These are phyloP conservation scores for Calonectria pteridis DNA, from an alignment of 2,329 filamentous ascomycete species.

Conservation along the genomic window DNA sequence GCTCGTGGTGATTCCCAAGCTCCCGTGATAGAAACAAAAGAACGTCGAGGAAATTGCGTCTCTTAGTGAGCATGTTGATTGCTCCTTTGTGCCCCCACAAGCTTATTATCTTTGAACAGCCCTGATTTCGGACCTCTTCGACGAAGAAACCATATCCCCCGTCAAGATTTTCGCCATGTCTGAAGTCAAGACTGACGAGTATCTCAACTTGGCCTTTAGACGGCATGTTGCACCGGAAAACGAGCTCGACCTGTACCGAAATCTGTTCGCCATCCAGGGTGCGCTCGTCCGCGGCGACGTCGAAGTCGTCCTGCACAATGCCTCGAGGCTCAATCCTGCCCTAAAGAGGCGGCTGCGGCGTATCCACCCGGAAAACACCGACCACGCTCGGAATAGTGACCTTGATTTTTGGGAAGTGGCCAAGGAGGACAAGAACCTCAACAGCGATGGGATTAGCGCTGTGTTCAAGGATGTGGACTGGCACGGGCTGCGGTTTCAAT, in stretches of 20 bases:
- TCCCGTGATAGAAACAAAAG: not conserved
- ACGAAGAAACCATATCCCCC: conserved; percentile 8
- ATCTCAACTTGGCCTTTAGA: conserved; percentile 4
- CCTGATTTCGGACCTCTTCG: not conserved
- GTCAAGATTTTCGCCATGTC: conserved; percentile 27
- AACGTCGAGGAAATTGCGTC: not conserved
- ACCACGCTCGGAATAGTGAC: not conserved
- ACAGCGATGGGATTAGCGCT: not conserved
- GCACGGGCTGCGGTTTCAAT: conserved; percentile 39
- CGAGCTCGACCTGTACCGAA: conserved; percentile 16
- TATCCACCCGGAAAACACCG: not conserved
- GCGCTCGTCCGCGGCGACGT: conserved; percentile 38
- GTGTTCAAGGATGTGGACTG: conserved; percentile 19
- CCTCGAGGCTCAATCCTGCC: not conserved
- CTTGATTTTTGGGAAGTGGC: not conserved
- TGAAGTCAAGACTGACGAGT: not conserved
- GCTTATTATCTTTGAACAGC: conserved; percentile 38
- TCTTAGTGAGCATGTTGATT: not conserved
- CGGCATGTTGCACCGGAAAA: not conserved
- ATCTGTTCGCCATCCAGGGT: conserved; percentile 26
- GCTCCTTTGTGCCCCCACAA: conserved; percentile 36
- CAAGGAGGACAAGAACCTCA: not conserved
- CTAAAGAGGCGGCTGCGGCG: not conserved
- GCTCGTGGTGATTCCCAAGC: not conserved
- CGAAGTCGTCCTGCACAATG: conserved; percentile 25